Conservation (phyloP, 805 yeast genomes). For the Maudiozyma saulgeensis region DNA sequence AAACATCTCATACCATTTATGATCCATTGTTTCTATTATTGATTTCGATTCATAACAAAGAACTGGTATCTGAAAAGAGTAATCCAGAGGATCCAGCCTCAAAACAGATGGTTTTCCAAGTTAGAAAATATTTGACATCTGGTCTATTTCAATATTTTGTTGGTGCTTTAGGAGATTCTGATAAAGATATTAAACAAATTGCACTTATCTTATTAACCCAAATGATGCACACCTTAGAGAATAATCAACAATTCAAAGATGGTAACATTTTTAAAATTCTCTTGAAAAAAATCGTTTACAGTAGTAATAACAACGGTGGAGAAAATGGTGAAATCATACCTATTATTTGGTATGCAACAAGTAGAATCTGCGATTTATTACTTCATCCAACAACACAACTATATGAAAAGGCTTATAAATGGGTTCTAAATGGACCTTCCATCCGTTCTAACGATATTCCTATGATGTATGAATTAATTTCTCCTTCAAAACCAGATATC, state of each 20-base stretch:
- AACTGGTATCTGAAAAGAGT: slow-evolving; percentile 36
- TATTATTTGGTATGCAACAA: slow-evolving; percentile 44
- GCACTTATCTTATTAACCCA: slow-evolving; percentile 38
- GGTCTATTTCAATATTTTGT: slow-evolving; percentile 40
- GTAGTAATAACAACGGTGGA: slow-evolving; percentile 15
- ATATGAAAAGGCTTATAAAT: slow-evolving; percentile 61
- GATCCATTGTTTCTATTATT: slow-evolving; percentile 66
- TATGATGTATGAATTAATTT: slow-evolving; percentile 28
- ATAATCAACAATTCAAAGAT: slow-evolving; percentile 44
- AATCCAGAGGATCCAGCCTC: slow-evolving; percentile 23
- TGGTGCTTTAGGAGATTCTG: slow-evolving; percentile 34
- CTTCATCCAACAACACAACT: slow-evolving; percentile 63
- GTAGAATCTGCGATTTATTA: slow-evolving; percentile 48
- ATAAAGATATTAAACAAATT: slow-evolving; percentile 26
- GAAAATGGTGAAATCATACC: slow-evolving; percentile 30
- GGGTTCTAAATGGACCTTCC: slow-evolving; percentile 42
- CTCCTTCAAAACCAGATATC: slow-evolving; percentile 14
- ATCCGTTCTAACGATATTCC: slow-evolving; percentile 38
- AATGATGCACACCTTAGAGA: slow-evolving; percentile 35
- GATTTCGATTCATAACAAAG: slow-evolving; percentile 53
- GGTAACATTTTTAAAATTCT: slow-evolving; percentile 44
- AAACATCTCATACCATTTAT: slow-evolving; percentile 32
- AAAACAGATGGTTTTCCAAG: slow-evolving; percentile 33
- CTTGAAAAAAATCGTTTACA: slow-evolving; percentile 34
- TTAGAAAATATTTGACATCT: slow-evolving; percentile 49